phyloP scores from a whole-genome alignment of 2,329 filamentous ascomycete species.

The Trichoderma polysporum region DNA sequence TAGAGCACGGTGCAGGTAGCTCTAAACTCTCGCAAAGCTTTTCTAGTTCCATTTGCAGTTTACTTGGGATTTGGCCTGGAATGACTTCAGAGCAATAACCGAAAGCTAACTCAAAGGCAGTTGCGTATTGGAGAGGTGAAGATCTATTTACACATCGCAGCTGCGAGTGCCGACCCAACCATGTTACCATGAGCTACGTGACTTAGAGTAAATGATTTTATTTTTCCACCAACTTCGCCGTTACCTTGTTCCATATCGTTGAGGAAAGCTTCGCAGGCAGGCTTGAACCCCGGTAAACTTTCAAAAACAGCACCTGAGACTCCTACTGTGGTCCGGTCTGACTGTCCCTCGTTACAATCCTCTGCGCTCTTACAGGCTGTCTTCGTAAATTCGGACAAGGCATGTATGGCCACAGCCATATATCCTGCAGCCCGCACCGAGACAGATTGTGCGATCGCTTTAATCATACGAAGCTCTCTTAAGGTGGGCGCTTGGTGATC shows the following conservation, averaged over 20 bases:
- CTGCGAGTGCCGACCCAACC: background rate
- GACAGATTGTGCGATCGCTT: background rate
- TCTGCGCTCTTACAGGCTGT: background rate
- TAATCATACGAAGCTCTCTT: background rate
- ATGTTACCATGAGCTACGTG: background rate
- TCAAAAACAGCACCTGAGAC: background rate
- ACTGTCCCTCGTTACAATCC: background rate
- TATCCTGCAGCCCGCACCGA: background rate
- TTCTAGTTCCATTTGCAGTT: no score
- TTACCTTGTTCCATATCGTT: background rate
- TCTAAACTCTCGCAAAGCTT: no score
- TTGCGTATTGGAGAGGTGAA: no score
- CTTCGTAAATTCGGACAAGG: background rate
- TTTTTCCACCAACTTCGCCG: background rate
- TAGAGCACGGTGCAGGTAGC: no score
- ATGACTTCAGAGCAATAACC: no score
- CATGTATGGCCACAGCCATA: background rate
- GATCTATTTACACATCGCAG: background rate
- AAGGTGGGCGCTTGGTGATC: background rate
- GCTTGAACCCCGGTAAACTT: background rate
- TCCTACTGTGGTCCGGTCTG: background rate
- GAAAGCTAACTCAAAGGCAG: no score
- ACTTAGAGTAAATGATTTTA: background rate
- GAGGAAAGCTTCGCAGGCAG: background rate
- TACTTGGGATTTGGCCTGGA: no score